Evolutionary conservation across 805 yeast species (phyloP).

Genomic region (Candida glaebosa): DNA sequence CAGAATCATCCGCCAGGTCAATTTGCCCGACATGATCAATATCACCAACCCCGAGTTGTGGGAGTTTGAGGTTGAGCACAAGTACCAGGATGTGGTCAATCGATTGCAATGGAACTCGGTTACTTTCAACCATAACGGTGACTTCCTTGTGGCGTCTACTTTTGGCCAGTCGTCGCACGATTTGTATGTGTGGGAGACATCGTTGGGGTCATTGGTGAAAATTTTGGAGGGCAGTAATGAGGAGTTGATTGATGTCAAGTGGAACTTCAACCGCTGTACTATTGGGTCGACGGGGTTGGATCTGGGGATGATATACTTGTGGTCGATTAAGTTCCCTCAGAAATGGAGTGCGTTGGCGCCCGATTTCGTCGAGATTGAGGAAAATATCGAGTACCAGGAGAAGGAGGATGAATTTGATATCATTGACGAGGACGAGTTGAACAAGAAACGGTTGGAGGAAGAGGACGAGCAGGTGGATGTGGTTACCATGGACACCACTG

Average conservation of each 20-base stretch:
- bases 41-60: constrained; percentile 27
- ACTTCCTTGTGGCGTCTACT: constrained; percentile 85
- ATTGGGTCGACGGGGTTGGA: constrained; percentile 85
- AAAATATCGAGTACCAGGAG: constrained; percentile 83
- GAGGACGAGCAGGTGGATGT: constrained; percentile 66
- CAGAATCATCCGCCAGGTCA: constrained; percentile 64
- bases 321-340: constrained; percentile 82
- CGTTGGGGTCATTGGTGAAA: constrained; percentile 81
- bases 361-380: constrained; percentile 92
- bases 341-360: constrained; percentile 97
- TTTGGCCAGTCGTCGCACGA: constrained; percentile 82
- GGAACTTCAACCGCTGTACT: constrained; percentile 74
- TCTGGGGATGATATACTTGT: constrained; percentile 73
- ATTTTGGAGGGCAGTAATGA: constrained; percentile 89
- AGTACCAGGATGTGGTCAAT: constrained; percentile 88
- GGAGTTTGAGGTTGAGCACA: constrained; percentile 69
- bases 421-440: constrained; percentile 61
- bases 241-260: constrained; percentile 79
- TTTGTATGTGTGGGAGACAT: constrained; percentile 89
- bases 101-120: constrained; percentile 85
- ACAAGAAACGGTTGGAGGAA: constrained; percentile 59
- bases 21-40: constrained; percentile 42
- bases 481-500: constrained; percentile 55
- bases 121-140: constrained; percentile 67
- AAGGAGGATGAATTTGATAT: constrained; percentile 90